These are phyloP conservation scores for Neopestalotiopsis clavispora DNA, from an alignment of 2,329 filamentous ascomycete genomes.

Conservation along the genomic window DNA sequence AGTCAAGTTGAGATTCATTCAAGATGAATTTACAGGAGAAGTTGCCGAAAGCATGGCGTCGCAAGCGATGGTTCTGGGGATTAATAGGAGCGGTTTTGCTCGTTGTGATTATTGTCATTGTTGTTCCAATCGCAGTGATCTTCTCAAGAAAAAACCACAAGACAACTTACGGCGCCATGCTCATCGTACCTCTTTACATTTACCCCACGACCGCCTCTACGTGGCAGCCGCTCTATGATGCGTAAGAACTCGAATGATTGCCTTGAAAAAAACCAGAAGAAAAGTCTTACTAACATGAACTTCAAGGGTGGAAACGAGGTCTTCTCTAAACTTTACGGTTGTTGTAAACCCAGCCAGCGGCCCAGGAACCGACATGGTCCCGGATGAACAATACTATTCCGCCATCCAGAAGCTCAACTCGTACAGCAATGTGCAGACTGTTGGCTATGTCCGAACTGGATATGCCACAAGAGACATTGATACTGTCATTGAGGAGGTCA, in stretches of 20 bases:
- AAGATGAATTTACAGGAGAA: slow-evolving; percentile 7
- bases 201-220: not conserved
- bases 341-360: slow-evolving; percentile 9
- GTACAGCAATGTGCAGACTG: slow-evolving; percentile 3
- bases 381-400: not conserved
- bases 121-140: slow-evolving; percentile 8
- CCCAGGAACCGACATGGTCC: not conserved
- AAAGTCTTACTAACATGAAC: not conserved
- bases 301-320: not conserved
- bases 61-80: slow-evolving; percentile 1
- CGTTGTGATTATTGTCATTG: slow-evolving; percentile 5
- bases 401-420: slow-evolving; percentile 6
- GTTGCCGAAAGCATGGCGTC: not conserved
- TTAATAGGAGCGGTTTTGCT: not conserved
- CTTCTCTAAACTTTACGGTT: slow-evolving; percentile 8
- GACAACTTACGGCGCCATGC: not conserved
- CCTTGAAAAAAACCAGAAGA: not conserved
- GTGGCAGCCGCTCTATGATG: slow-evolving; percentile 8
- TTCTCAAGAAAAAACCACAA: not conserved
- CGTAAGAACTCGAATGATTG: not conserved
- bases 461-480: slow-evolving; percentile 7
- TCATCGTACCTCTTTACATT: slow-evolving; percentile 12
- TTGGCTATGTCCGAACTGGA: slow-evolving; percentile 4
- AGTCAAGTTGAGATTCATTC: not conserved
- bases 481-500: slow-evolving; percentile 2